Evolutionary conservation across 1,284 basidiomycete genomes (phyloP).

Genomic region (Fistulinella staudtii): DNA sequence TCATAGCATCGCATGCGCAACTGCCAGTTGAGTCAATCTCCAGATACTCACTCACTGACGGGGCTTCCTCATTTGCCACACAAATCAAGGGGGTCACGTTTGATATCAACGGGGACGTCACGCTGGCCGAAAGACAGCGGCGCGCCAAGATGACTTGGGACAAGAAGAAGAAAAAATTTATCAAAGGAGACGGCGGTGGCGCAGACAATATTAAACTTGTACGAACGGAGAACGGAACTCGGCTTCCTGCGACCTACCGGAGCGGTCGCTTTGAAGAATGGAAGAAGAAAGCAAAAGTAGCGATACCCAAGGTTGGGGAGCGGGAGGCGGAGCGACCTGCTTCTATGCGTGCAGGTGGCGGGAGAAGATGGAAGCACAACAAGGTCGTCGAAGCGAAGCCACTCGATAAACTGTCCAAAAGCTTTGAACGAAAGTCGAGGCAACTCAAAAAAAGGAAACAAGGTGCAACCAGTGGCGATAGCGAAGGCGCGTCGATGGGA

Average conservation of each 20-base stretch:
- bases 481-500: slow-evolving; percentile 17
- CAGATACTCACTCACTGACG: slow-evolving; percentile 85
- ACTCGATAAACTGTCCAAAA: slow-evolving; percentile 61
- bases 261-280: slow-evolving; percentile 95
- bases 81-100: slow-evolving; percentile 82
- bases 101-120: slow-evolving; percentile 78
- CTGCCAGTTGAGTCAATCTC: slow-evolving; percentile 1
- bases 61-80: slow-evolving; percentile 77
- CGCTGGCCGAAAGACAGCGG: slow-evolving; percentile 57
- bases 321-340: slow-evolving; percentile 37
- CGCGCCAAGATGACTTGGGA: slow-evolving; percentile 80
- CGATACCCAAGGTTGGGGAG: slow-evolving; percentile 81
- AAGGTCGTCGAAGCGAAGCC: slow-evolving; percentile 61
- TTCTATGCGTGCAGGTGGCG: slow-evolving; percentile 36
- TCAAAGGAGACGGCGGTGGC: slow-evolving; percentile 80
- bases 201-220: slow-evolving; percentile 95
- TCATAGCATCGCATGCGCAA: background rate
- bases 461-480: slow-evolving; percentile 17
- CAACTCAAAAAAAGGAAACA: slow-evolving; percentile 53
- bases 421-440: slow-evolving; percentile 70
- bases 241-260: slow-evolving; percentile 91
- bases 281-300: slow-evolving; percentile 73
- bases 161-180: slow-evolving; percentile 94
- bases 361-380: slow-evolving; percentile 66
- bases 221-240: slow-evolving; percentile 87